Base-by-base conservation (phyloP, 192 early-diverging fungal species). In the Coemansia sp. region DNA sequence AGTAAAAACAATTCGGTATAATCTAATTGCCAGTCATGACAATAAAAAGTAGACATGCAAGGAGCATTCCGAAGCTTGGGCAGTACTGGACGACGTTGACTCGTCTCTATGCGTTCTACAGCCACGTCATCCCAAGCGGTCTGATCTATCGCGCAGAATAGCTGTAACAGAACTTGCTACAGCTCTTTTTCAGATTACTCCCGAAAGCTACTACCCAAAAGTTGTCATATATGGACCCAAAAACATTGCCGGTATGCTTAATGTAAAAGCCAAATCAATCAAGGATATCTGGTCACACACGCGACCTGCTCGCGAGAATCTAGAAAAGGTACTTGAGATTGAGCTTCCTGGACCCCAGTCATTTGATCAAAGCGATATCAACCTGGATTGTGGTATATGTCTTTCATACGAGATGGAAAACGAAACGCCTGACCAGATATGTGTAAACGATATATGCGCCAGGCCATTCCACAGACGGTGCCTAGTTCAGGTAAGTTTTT, bases 341-440 rank as follows among this genome's bases (percentile, higher is more conserved):
- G 30, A 22, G 25, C 49, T 78, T 9, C 74, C 74, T 1, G 46
- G 44, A 15, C 33, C 55, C 15, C 38, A 51, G 22, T 19, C 34
- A 0, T 39, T 67, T 21, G 61, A 67, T 18, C 46, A 64, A 9
- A 40, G 42, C 11, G 74, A 78, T 22, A 45, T 61, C 12, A 66
- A 57, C 25, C 55, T 78, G n/a, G 64, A 78, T 24, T 78, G 74
- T 38, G 74, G 74, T n/a, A 67, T 78, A 8, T 78, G 74, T 42
- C 59, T 78, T 47, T 47, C 67, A n/a, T 78, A 60, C 47, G 17
- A 39, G 1, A 34, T 40, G 50, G 68, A 53, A 14, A 53, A 37
- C 0, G 64, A 67, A 4, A 21, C 57, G 2, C 67, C 74, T 3
- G 68, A 78, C 38, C 74, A 78, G 57, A 19, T 71, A n/a, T 78